Conservation (phyloP, 2,329 filamentous ascomycete genomes). For the Teratosphaeria gauchensis region DNA sequence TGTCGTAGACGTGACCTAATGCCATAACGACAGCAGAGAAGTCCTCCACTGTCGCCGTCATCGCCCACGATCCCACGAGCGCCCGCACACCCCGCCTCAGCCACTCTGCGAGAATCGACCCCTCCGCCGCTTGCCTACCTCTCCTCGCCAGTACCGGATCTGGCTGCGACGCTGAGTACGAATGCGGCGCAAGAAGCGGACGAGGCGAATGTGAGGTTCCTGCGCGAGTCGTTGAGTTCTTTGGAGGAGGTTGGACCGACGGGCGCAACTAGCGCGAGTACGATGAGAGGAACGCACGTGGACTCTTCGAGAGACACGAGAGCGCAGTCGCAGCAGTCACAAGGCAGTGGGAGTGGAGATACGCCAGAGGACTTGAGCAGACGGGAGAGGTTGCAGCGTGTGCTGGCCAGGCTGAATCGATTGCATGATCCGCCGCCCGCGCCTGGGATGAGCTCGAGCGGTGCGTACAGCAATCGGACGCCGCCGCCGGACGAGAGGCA, state of each 20-base stretch:
- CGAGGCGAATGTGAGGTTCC: slow-evolving; percentile 43
- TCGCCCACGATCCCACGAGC: neutral
- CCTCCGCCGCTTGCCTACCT: slow-evolving; percentile 33
- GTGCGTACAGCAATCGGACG: slow-evolving; percentile 45
- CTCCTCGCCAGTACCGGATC: slow-evolving; percentile 41
- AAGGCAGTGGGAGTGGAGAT: slow-evolving; percentile 8
- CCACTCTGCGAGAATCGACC: slow-evolving; percentile 8
- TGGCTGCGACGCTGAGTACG: slow-evolving; percentile 41
- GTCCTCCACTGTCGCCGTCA: neutral
- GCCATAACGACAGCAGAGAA: neutral
- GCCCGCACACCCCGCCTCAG: neutral
- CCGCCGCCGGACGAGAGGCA: slow-evolving; percentile 39
- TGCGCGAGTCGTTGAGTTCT: slow-evolving; percentile 34
- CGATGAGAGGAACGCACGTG: slow-evolving; percentile 5
- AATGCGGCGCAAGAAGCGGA: slow-evolving; percentile 26
- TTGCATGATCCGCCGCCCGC: slow-evolving; percentile 31
- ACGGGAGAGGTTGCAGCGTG: slow-evolving; percentile 32
- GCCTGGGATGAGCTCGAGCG: slow-evolving; percentile 5
- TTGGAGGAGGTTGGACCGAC: slow-evolving; percentile 8
- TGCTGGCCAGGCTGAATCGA: slow-evolving; percentile 37
- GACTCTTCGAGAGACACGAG: slow-evolving; percentile 16
- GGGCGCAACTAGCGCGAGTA: neutral
- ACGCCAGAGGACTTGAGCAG: slow-evolving; percentile 29
- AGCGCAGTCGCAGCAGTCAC: neutral
- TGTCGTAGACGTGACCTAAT: neutral